Evolutionary conservation across 169 alveolate genomes (phyloP), one percentile per base, ranked within the genome.

Genomic region (Pseudocohnilembus persalinus): DNA sequence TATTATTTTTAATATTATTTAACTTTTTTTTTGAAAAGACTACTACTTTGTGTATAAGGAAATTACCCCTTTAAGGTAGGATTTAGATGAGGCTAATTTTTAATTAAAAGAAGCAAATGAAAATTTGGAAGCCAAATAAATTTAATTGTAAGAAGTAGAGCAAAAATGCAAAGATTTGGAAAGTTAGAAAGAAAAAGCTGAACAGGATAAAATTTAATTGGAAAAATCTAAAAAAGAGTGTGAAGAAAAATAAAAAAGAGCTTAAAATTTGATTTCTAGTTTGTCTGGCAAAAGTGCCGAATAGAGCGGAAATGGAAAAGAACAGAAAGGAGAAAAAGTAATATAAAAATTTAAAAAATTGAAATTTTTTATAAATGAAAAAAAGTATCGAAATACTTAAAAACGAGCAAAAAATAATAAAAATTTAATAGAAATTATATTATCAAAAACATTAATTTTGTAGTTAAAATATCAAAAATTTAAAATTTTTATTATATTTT

Each of bases 61-160:
- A 65, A 91, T 94, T 25, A 83, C 91, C 24, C 98, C 98, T 16
- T 92, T 90, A 80, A 88, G 96, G 82, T 96, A 89, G 80, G 96
- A 94, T 0, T 91, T 89, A 64, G 94, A 94, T 0, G 95, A 91
- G 65, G 99, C 99, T 25, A 91, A 94, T 73, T 94, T 89, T 30
- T 90, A 88, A 74, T 83, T 90, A 74, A 86, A 89, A 30, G 88
- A 85, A 4, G 96, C 93, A 30, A 81, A 88, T 84, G 90, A 76
- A 72, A 81, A 89, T 73, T 90, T 95, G 31, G 80, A 77, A 29
- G 95, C 83, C 32, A 96, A 95, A 77, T 89, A 76, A 49, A 26
- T 73, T 20, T 89, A 88, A 82, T 86, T 96, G 31, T 68, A 94
- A 73, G 82, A 87, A 77, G 87, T 91, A 34, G 90, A 87, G 79